These are phyloP conservation scores for Parastagonospora nodorum DNA, from an alignment of 2,329 filamentous ascomycete genomes.

Conservation along the genomic window DNA sequence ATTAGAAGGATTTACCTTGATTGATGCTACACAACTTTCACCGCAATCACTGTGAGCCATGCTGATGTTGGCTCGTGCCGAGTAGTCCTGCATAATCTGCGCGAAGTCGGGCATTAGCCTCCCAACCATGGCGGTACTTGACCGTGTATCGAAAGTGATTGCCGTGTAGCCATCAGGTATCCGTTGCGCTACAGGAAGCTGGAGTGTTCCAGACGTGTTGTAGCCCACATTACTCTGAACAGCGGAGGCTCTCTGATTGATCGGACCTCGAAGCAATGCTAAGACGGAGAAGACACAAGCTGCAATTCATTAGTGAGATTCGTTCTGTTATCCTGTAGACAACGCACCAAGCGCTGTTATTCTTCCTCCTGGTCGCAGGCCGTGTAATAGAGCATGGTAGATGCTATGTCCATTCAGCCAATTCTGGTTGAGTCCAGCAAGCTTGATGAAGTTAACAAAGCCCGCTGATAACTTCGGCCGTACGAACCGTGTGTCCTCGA, in stretches of 20 bases:
- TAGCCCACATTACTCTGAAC: background rate
- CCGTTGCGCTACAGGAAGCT: background rate
- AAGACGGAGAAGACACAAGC: slow-evolving; percentile 2
- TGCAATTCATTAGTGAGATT: background rate
- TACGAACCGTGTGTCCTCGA: background rate
- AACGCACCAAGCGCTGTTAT: slow-evolving; percentile 2
- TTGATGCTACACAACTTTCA: background rate
- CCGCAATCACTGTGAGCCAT: background rate
- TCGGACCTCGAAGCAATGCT: slow-evolving; percentile 3
- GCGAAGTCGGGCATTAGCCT: slow-evolving; percentile 4
- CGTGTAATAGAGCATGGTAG: background rate
- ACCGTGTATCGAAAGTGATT: background rate
- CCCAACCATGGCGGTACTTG: background rate
- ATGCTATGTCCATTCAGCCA: slow-evolving; percentile 5
- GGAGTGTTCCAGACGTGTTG: background rate
- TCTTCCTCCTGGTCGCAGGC: slow-evolving; percentile 2
- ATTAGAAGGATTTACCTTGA: background rate
- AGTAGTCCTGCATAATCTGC: slow-evolving; percentile 5
- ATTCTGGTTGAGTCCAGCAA: slow-evolving; percentile 2
- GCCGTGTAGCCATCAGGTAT: slow-evolving; percentile 3
- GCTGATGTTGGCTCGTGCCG: slow-evolving; percentile 2
- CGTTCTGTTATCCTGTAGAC: background rate
- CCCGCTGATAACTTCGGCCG: background rate
- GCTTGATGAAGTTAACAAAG: background rate
- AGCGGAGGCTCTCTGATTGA: slow-evolving; percentile 2